Base-by-base conservation (phyloP, 345 rosid species). In the Moringa oleifera region DNA sequence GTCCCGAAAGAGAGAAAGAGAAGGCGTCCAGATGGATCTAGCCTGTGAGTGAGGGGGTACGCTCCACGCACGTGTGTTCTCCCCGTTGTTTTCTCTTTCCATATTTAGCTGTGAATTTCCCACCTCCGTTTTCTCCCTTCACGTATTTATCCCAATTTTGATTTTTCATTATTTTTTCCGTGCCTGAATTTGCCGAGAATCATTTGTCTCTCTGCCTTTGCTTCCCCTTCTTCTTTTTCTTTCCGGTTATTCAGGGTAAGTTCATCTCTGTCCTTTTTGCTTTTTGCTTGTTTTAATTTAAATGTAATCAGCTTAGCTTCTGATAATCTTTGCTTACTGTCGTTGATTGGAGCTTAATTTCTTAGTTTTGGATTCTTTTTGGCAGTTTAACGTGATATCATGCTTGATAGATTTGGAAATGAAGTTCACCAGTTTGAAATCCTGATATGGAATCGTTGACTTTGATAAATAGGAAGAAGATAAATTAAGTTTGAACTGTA, bases 191-290 rank as follows among this genome's bases (percentile, higher is more conserved):
- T 60, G 9, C 62, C 6, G 33, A 60, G 23, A 59, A 4, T 63
- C 59, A n/a, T 59, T 56, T 51, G 47, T 53, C 12, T 53, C 49
- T 28, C 50, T 13, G 28, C 58, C 4, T 50, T 47, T 31, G 23
- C 18, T 36, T 11, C 55, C 10, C 47, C 58, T 31, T 36, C 15
- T 25, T 23, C 19, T 55, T 31, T 25, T 53, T 49, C 67, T 63
- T 60, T n/a, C n/a, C n/a, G 59, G 46, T 53, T 36, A 28, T 41
- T 54, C 65, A 64, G 15, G 80, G 83, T 75, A 55, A 36, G 62
- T 58, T 25, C 61, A 45, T 68, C 22, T 49, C 28, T 52, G 54
- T 59, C 41, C 21, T 61, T 25, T 23, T 8, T 21, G 25, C 33
- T 10, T 23, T 62, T 57, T 57, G 12, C 15, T 15, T 53, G 17